A percentile compares a stretch with the other conserved stretches of the same genome.
These are phyloP conservation scores for Fistulifera pelliculosa DNA, from an alignment of 108 stramenopile species.

Conservation along the genomic window DNA sequence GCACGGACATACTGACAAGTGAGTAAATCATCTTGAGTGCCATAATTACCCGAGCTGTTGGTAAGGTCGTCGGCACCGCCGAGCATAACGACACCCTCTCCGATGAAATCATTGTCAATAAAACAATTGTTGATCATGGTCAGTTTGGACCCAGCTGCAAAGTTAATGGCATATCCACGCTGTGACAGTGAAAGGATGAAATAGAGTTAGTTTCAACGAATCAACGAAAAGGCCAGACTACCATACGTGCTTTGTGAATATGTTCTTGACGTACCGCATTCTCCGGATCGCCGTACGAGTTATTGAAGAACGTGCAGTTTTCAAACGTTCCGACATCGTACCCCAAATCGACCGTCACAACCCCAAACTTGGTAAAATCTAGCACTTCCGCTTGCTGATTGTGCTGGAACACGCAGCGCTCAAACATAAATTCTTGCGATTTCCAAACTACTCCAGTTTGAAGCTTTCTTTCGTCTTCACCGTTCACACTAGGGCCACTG, in stretches of 20 bases:
- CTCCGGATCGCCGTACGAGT: not conserved
- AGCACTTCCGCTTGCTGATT: not conserved
- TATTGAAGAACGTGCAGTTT: not conserved
- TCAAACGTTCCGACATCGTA: not conserved
- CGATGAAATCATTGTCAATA: constrained; percentile 2
- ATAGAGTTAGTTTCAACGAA: not conserved
- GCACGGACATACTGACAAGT: too few species aligned
- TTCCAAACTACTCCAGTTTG: too few species aligned
- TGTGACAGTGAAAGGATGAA: not conserved
- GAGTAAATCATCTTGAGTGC: too few species aligned
- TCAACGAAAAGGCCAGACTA: too few species aligned
- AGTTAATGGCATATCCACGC: not conserved
- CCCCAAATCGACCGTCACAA: not conserved
- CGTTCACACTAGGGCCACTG: too few species aligned
- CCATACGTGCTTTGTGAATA: too few species aligned
- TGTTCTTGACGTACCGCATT: not conserved
- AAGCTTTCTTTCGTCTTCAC: too few species aligned
- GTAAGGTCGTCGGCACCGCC: too few species aligned
- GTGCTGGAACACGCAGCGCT: not conserved
- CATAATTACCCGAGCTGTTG: too few species aligned
- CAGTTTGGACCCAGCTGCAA: not conserved
- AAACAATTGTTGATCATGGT: constrained; percentile 1
- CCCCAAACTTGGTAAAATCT: not conserved
- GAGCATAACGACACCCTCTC: not conserved
- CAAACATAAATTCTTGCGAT: too few species aligned